phyloP scores from a whole-genome alignment of 176 grass and related monocot genomes.

The Metroxylon sagu region DNA sequence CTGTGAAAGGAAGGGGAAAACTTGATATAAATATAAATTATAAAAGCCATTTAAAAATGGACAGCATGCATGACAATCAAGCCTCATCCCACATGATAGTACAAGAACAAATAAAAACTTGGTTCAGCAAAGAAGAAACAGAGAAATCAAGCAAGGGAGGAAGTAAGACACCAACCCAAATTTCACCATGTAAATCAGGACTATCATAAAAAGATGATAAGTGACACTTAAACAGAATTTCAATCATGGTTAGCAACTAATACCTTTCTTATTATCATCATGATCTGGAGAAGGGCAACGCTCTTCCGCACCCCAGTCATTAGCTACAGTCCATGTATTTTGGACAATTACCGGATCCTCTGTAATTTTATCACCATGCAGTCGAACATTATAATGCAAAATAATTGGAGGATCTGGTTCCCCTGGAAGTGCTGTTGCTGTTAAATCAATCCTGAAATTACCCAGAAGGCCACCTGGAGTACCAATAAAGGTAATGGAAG shows the following conservation, averaged over 20 bases:
- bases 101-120: too few species aligned
- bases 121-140: too few species aligned
- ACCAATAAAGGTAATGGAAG: slow-evolving; percentile 84
- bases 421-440: slow-evolving; percentile 66
- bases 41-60: too few species aligned
- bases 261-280: slow-evolving; percentile 69
- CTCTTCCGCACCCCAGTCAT: slow-evolving; percentile 86
- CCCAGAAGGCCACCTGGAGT: slow-evolving; percentile 80
- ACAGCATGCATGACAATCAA: too few species aligned
- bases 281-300: slow-evolving; percentile 59
- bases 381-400: slow-evolving; percentile 90
- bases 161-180: too few species aligned
- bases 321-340: slow-evolving; percentile 78
- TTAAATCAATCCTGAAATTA: slow-evolving; percentile 74
- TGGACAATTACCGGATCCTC: slow-evolving; percentile 98
- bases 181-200: too few species aligned
- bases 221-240: too few species aligned
- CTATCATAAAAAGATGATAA: too few species aligned
- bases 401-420: slow-evolving; percentile 84
- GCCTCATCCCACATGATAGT: too few species aligned
- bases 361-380: slow-evolving; percentile 96
- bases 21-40: too few species aligned
- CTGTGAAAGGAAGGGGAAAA: too few species aligned
- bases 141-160: too few species aligned
- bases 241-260: not conserved